A percentile compares a stretch with the other conserved stretches of the same genome.
Evolutionary conservation across 2,329 filamentous ascomycete genomes (phyloP).

Genomic region (Orbilia oligospora): DNA sequence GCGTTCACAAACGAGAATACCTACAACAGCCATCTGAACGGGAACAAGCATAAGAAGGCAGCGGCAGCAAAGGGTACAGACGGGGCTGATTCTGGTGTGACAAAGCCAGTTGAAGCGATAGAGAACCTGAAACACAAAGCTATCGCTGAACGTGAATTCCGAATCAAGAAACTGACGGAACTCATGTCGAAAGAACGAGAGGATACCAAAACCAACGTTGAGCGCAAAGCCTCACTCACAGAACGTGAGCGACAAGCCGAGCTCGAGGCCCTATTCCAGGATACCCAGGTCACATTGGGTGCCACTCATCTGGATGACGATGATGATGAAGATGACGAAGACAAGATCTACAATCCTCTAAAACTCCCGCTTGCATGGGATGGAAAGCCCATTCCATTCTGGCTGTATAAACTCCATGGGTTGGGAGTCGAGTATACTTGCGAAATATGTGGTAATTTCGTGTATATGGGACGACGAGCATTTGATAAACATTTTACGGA

Average conservation of each 20-base stretch:
- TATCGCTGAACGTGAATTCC: constrained; percentile 88
- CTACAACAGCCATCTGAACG: constrained; percentile 87
- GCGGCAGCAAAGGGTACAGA: constrained; percentile 69
- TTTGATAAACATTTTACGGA: constrained; percentile 99
- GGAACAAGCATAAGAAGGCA: constrained; percentile 92
- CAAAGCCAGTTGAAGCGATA: constrained; percentile 62
- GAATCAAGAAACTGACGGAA: constrained; percentile 82
- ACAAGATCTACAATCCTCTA: constrained; percentile 95
- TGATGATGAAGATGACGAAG: constrained; percentile 82
- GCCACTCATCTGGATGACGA: constrained; percentile 70
- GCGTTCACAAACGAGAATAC: constrained; percentile 97
- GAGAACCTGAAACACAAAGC: constrained; percentile 84
- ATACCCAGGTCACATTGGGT: constrained; percentile 66
- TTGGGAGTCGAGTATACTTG: constrained; percentile 94
- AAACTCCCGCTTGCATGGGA: constrained; percentile 98
- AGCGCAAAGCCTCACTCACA: constrained; percentile 97
- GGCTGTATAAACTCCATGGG: constrained; percentile 97
- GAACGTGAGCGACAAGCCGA: constrained; percentile 90
- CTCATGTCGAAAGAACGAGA: constrained; percentile 88
- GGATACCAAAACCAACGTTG: constrained; percentile 93
- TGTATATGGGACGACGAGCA: constrained; percentile 96
- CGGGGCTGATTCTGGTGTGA: constrained; percentile 65
- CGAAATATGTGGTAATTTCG: constrained; percentile 97
- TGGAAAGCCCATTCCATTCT: constrained; percentile 98
- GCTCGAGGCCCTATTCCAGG: constrained; percentile 84